Conservation (phyloP, 306 rosid genomes). For the Vigna angularis region DNA sequence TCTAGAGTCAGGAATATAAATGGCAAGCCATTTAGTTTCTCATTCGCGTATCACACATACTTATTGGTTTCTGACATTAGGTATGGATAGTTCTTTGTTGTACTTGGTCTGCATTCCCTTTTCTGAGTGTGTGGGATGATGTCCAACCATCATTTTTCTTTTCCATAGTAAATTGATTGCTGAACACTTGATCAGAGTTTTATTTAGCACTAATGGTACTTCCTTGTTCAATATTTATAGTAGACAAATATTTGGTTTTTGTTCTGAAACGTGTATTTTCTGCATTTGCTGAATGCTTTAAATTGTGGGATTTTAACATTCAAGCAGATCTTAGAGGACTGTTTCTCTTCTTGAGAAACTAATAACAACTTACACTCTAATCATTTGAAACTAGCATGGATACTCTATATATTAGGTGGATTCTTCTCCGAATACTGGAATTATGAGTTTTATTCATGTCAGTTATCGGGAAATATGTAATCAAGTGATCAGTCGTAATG, state of each 20-base stretch:
- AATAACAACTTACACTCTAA: not conserved
- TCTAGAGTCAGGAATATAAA: slow-evolving; percentile 81
- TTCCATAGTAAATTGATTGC: not conserved
- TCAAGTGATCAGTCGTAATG: not conserved
- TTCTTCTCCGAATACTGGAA: not conserved
- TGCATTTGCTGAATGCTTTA: slow-evolving; percentile 8
- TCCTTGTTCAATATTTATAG: slow-evolving; percentile 17
- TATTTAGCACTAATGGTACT: not conserved
- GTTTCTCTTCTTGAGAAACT: slow-evolving; percentile 26
- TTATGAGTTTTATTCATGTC: not conserved
- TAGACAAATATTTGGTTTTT: slow-evolving; percentile 7
- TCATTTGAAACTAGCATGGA: slow-evolving; percentile 11
- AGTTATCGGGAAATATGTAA: not conserved
- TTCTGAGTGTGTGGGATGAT: not conserved
- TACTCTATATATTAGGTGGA: not conserved
- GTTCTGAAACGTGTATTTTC: slow-evolving; percentile 4
- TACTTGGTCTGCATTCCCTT: not conserved
- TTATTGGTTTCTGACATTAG: slow-evolving; percentile 88
- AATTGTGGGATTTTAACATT: no score
- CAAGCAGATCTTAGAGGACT: slow-evolving; percentile 18
- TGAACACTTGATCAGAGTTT: slow-evolving; percentile 6
- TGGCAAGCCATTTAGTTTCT: slow-evolving; percentile 86
- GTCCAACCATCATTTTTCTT: slow-evolving; percentile 35
- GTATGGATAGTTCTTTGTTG: slow-evolving; percentile 54
- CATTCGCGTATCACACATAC: slow-evolving; percentile 89